Evolutionary conservation across 805 yeast genomes (phyloP).

Genomic region (Yamadazyma ubonensis): DNA sequence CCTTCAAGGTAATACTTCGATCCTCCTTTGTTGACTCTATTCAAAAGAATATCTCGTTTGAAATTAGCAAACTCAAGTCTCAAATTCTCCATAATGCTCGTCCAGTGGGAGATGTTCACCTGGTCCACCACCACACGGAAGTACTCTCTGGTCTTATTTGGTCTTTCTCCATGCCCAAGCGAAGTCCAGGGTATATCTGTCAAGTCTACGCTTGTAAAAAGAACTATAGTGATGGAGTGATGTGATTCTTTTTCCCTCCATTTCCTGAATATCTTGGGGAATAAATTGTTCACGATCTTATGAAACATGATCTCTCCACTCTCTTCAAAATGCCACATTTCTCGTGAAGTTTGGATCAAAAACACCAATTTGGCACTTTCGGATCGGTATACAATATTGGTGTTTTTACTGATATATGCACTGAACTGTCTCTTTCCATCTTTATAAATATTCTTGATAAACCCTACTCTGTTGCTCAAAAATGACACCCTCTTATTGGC

Average conservation of each 20-base stretch:
- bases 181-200: slow-evolving; percentile 53
- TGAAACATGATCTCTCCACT: slow-evolving; percentile 93
- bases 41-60: slow-evolving; percentile 66
- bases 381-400: slow-evolving; percentile 83
- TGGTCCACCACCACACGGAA: slow-evolving; percentile 95
- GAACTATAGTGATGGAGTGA: slow-evolving; percentile 85
- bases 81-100: slow-evolving; percentile 82
- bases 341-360: slow-evolving; percentile 84
- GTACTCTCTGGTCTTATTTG: slow-evolving; percentile 68
- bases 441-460: slow-evolving; percentile 61
- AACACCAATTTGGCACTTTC: slow-evolving; percentile 85
- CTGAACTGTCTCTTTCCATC: slow-evolving; percentile 71
- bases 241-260: slow-evolving; percentile 89
- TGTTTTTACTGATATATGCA: slow-evolving; percentile 69
- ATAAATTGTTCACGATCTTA: slow-evolving; percentile 84
- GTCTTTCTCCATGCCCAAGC: slow-evolving; percentile 68
- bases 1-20: slow-evolving; percentile 45
- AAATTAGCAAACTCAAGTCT: slow-evolving; percentile 83
- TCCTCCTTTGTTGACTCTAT: slow-evolving; percentile 18
- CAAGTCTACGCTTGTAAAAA: slow-evolving; percentile 78
- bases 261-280: slow-evolving; percentile 82
- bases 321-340: slow-evolving; percentile 98
- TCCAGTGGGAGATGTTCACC: slow-evolving; percentile 86
- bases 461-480: slow-evolving; percentile 58
- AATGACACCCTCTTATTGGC: slow-evolving; percentile 63